phyloP scores from a whole-genome alignment of 345 rosid genomes.

The Microthlaspi erraticum region DNA sequence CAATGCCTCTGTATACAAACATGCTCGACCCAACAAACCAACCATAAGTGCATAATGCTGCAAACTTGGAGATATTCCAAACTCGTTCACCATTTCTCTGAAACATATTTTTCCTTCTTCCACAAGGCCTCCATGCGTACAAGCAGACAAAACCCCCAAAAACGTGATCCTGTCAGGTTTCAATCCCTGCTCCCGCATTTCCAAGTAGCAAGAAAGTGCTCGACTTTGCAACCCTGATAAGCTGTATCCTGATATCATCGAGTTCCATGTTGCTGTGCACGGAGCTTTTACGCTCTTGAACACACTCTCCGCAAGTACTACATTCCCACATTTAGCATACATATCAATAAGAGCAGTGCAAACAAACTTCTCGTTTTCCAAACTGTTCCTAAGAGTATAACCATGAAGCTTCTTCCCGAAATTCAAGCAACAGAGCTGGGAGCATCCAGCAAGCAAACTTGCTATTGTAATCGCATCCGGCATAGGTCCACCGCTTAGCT shows the following conservation, averaged over 20 bases:
- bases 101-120: slow-evolving; percentile 68
- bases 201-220: slow-evolving; percentile 57
- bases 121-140: slow-evolving; percentile 70
- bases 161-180: slow-evolving; percentile 80
- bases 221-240: slow-evolving; percentile 60
- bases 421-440: slow-evolving; percentile 66
- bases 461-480: slow-evolving; percentile 74
- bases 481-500: slow-evolving; percentile 42
- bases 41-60: slow-evolving; percentile 82
- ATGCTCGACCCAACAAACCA: slow-evolving; percentile 66
- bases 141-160: slow-evolving; percentile 75
- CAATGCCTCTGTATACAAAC: slow-evolving; percentile 68
- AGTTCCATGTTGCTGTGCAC: slow-evolving; percentile 76
- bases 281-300: slow-evolving; percentile 58
- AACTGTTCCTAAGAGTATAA: slow-evolving; percentile 57
- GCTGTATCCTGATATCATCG: slow-evolving; percentile 77
- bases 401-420: slow-evolving; percentile 67
- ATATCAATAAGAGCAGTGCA: slow-evolving; percentile 80
- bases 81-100: slow-evolving; percentile 60
- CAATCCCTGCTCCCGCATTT: slow-evolving; percentile 54
- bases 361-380: slow-evolving; percentile 66
- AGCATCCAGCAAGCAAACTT: slow-evolving; percentile 71
- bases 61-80: slow-evolving; percentile 56
- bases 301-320: slow-evolving; percentile 59
- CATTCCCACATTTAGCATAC: slow-evolving; percentile 80